These are phyloP conservation scores for Moricandia arvensis DNA, from an alignment of 345 rosid species.

Conservation along the genomic window DNA sequence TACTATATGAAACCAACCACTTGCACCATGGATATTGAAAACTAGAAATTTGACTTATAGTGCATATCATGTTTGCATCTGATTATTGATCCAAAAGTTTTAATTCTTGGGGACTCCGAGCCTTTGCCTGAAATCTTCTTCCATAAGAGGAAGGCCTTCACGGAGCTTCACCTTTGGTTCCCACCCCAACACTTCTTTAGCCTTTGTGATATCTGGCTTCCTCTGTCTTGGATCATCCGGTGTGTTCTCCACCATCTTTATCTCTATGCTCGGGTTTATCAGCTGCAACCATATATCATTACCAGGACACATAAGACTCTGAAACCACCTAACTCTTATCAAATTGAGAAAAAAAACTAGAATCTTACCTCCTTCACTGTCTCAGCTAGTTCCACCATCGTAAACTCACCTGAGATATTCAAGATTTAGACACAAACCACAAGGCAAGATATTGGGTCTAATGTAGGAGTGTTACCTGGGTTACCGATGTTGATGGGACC, in stretches of 20 bases:
- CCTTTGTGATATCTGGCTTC: conserved; percentile 84
- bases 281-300: conserved; percentile 43
- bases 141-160: conserved; percentile 91
- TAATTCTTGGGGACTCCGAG: conserved; percentile 56
- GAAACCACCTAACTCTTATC: not conserved
- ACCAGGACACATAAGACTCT: not conserved
- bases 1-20: conserved; percentile 9
- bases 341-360: not conserved
- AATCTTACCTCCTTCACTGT: conserved; percentile 82
- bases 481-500: conserved; percentile 98
- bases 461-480: conserved; percentile 56
- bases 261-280: conserved; percentile 74
- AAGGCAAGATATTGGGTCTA: not conserved
- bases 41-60: not conserved
- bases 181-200: conserved; percentile 86
- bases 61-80: not conserved
- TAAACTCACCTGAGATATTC: conserved; percentile 65
- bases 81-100: conserved; percentile 11
- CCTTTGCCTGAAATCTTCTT: conserved; percentile 77
- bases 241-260: conserved; percentile 85
- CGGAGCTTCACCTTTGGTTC: conserved; percentile 82
- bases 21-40: not conserved
- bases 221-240: conserved; percentile 92
- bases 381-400: conserved; percentile 89
- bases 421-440: not conserved